phyloP scores from a whole-genome alignment of 2,329 filamentous ascomycete genomes.

The Teratosphaeria viscida region DNA sequence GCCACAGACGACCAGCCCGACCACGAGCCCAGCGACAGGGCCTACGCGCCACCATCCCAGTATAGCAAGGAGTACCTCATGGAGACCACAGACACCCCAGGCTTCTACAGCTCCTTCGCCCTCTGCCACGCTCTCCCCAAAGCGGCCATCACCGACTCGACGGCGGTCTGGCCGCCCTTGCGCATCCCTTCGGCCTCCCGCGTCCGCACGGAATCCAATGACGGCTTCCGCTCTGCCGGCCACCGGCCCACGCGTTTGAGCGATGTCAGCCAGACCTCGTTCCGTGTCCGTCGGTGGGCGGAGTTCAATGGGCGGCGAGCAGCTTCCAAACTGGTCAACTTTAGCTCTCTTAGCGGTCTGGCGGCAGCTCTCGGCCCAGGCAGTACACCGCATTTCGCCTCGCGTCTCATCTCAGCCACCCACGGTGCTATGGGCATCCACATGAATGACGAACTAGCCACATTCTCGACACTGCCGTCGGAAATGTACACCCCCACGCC shows the following conservation, averaged over 20 bases:
- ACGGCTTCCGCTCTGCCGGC: constrained; percentile 33
- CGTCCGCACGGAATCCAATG: constrained; percentile 38
- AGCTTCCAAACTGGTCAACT: constrained; percentile 16
- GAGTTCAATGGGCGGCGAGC: constrained; percentile 42
- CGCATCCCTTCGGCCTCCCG: constrained; percentile 55
- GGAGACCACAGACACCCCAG: constrained; percentile 28
- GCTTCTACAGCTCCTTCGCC: constrained; percentile 57
- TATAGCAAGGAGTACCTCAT: constrained; percentile 45
- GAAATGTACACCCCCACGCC: constrained; percentile 68
- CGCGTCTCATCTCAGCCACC: constrained; percentile 9
- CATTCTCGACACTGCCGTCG: constrained; percentile 64
- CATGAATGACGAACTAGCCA: constrained; percentile 45
- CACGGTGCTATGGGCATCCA: constrained; percentile 34
- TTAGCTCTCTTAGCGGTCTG: constrained; percentile 14
- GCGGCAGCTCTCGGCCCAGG: constrained; percentile 21
- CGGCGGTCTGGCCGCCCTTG: constrained; percentile 61
- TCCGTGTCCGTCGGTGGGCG: constrained; percentile 68
- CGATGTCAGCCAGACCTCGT: constrained; percentile 59
- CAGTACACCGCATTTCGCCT: constrained; percentile 11
- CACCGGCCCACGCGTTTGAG: constrained; percentile 42
- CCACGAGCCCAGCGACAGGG: constrained; percentile 10
- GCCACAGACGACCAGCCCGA: constrained; percentile 11
- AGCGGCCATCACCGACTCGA: constrained; percentile 27
- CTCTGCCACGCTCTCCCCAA: constrained; percentile 47
- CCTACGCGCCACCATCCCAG: constrained; percentile 10